Percentiles rank a stretch among this genome's conserved stretches.
Evolutionary conservation across 2,329 filamentous ascomycete genomes (phyloP).

Genomic region (Trichoderma gracile): DNA sequence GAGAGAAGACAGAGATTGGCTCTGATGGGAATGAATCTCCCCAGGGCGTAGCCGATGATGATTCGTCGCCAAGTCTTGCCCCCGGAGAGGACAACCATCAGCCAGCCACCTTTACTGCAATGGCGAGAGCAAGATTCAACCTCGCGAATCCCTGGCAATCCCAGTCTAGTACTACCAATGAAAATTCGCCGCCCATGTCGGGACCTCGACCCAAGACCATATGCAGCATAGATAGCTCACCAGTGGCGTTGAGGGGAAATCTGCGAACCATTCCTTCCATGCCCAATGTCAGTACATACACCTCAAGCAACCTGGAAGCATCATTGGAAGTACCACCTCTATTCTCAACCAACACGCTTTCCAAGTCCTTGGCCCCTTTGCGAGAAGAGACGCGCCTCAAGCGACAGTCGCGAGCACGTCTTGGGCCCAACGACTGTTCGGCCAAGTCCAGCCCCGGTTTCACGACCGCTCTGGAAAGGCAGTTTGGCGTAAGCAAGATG

Average conservation of each 20-base stretch:
- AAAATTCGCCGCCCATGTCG: constrained; percentile 25
- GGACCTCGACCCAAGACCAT: neutral
- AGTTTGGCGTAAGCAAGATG: constrained; percentile 30
- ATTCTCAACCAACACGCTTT: constrained; percentile 34
- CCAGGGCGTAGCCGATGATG: neutral
- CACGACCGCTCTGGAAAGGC: constrained; percentile 28
- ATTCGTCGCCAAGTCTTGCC: constrained; percentile 11
- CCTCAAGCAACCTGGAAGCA: neutral
- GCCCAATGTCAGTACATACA: constrained; percentile 27
- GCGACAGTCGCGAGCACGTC: constrained; percentile 30
- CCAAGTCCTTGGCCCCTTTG: constrained; percentile 25
- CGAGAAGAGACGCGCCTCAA: constrained; percentile 30
- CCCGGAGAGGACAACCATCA: neutral
- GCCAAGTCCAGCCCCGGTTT: constrained; percentile 37
- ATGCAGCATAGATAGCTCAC: constrained; percentile 1
- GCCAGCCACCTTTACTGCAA: neutral
- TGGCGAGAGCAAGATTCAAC: neutral
- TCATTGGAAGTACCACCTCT: constrained; percentile 28
- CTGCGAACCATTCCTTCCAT: constrained; percentile 35
- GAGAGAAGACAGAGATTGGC: constrained; percentile 54
- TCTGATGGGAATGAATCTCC: constrained; percentile 30
- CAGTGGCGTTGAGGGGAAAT: constrained; percentile 26
- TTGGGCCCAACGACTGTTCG: constrained; percentile 28
- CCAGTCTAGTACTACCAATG: constrained; percentile 7
- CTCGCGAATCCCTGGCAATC: neutral